A percentile compares a stretch with the other conserved stretches of the same genome.
Evolutionary conservation across 2,329 filamentous ascomycete genomes (phyloP).

Genomic region (Xylaria digitata): DNA sequence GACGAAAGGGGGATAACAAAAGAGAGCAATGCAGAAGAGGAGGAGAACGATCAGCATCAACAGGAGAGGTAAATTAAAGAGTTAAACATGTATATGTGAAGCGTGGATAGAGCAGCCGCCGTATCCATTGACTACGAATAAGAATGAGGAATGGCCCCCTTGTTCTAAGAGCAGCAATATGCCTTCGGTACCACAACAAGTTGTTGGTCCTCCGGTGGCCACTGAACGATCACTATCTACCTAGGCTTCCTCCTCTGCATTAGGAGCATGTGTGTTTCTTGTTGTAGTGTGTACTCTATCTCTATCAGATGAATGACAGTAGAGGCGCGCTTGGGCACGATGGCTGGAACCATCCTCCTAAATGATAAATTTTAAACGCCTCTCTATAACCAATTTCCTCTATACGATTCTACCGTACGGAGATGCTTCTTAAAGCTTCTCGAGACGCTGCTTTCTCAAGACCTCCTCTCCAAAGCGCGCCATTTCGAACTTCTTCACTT

Average conservation of each 20-base stretch:
- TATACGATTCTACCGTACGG: not conserved
- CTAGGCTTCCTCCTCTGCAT: not conserved
- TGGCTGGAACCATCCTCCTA: not conserved
- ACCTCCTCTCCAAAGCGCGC: slow-evolving; percentile 66
- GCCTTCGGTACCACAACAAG: not conserved
- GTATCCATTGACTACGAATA: not conserved
- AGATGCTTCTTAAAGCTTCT: slow-evolving; percentile 55
- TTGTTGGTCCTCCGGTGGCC: not conserved
- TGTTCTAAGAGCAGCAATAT: not conserved
- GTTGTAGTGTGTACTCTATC: not conserved
- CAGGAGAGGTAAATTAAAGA: not conserved
- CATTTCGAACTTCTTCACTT: slow-evolving; percentile 76
- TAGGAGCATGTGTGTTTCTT: not conserved
- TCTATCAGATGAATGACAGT: not conserved
- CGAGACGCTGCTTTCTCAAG: slow-evolving; percentile 59
- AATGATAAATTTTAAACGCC: not conserved
- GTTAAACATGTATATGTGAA: not conserved
- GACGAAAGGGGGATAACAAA: not conserved
- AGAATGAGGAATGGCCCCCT: too few relatives aligned
- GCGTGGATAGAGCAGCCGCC: not conserved
- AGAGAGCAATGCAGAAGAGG: too few relatives aligned
- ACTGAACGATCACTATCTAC: not conserved
- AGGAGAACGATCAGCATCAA: not conserved
- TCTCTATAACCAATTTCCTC: not conserved
- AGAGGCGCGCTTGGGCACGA: too few relatives aligned